phyloP scores from a whole-genome alignment of 2,329 filamentous ascomycete species.

The Chalaropsis thielavioides region DNA sequence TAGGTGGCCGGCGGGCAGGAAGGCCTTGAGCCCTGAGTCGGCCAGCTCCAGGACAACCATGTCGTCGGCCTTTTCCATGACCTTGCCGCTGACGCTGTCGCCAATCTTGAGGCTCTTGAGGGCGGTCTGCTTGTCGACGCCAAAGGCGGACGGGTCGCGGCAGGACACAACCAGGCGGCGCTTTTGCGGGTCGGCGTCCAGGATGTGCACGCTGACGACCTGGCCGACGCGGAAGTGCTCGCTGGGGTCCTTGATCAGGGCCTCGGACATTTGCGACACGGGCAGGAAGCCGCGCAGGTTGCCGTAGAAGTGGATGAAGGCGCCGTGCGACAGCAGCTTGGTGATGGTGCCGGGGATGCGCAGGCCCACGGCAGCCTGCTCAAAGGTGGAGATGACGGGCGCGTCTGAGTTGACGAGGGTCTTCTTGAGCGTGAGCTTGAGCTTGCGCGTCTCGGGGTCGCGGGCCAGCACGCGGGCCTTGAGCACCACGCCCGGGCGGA shows the following conservation, averaged over 20 bases:
- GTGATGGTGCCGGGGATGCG: constrained; percentile 78
- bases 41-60: constrained; percentile 64
- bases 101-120: constrained; percentile 62
- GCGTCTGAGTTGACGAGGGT: constrained; percentile 80
- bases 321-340: constrained; percentile 63
- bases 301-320: constrained; percentile 86
- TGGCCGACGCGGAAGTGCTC: constrained; percentile 85
- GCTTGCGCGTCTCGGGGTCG: constrained; percentile 57
- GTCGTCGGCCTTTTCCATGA: constrained; percentile 67
- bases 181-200: constrained; percentile 59
- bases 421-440: constrained; percentile 88
- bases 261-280: constrained; percentile 94
- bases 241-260: constrained; percentile 75
- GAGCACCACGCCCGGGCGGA: constrained; percentile 70
- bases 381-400: constrained; percentile 61
- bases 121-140: constrained; percentile 58
- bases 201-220: constrained; percentile 78
- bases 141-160: constrained; percentile 71
- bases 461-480: constrained; percentile 76
- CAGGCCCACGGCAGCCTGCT: constrained; percentile 57
- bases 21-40: constrained; percentile 60
- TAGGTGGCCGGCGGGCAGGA: constrained; percentile 63
- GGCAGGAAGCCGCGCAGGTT: constrained; percentile 73
- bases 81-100: constrained; percentile 59
- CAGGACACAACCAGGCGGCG: constrained; percentile 75